These are phyloP conservation scores for Peniophora sp. DNA, from an alignment of 1,284 basidiomycete genomes.

Conservation along the genomic window DNA sequence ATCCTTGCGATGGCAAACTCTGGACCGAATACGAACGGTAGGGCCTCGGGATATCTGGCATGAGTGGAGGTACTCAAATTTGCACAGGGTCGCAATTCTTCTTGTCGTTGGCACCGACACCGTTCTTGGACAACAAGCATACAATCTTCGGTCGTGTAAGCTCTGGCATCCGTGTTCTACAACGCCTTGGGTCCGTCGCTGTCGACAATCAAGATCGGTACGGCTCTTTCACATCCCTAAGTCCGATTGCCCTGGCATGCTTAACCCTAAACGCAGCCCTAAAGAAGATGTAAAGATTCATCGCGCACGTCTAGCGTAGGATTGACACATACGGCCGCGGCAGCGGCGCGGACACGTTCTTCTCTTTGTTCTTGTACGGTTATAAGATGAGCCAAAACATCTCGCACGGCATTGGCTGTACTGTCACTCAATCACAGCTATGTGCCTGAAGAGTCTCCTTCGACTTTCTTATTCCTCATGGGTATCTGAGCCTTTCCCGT, in stretches of 20 bases:
- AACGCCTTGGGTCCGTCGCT: slow-evolving; percentile 73
- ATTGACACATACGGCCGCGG: not conserved
- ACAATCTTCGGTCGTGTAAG: slow-evolving; percentile 89
- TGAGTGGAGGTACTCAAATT: not conserved
- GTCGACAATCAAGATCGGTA: slow-evolving; percentile 75
- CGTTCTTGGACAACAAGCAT: slow-evolving; percentile 89
- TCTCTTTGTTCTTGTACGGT: too few relatives aligned
- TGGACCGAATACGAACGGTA: slow-evolving; percentile 89
- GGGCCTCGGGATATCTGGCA: slow-evolving; percentile 14
- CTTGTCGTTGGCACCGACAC: slow-evolving; percentile 83
- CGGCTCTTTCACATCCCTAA: slow-evolving; percentile 18
- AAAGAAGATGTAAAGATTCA: slow-evolving; percentile 75
- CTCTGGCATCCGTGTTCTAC: slow-evolving; percentile 81
- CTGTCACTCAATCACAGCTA: too few relatives aligned
- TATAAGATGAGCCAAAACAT: too few relatives aligned
- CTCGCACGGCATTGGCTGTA: too few relatives aligned
- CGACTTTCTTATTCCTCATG: too few relatives aligned
- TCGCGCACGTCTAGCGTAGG: slow-evolving; percentile 47
- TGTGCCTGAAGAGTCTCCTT: too few relatives aligned
- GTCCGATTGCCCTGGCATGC: slow-evolving; percentile 8
- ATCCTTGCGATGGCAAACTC: slow-evolving; percentile 97
- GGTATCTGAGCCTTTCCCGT: too few relatives aligned
- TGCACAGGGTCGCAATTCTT: slow-evolving; percentile 88
- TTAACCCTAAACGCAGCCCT: slow-evolving; percentile 40
- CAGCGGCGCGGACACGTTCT: not conserved